Base-by-base conservation (phyloP, 1,139 yeast species). In the Saccharomyces pastorianus region DNA sequence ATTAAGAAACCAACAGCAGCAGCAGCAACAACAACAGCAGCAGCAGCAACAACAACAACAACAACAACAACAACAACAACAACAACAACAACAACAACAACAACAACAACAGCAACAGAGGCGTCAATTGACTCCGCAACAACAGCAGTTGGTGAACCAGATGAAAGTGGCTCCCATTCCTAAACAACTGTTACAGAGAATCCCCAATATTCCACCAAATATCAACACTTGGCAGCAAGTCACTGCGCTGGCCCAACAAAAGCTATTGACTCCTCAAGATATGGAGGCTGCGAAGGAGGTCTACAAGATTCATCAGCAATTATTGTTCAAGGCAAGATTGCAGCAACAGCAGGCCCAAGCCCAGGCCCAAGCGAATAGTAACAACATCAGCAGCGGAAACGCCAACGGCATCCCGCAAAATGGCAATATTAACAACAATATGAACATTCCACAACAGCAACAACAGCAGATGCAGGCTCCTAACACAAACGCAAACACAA, bases 181-280 rank as follows among this genome's bases (percentile, higher is more conserved):
- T 1, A 82, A 80, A 13, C 82, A 83, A 6, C 69, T 90, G 47
- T 72, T 90, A 49, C 76, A 79, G 51, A 81, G 81, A 63, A 81
- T 90, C 51, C 96, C 96, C 9, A 84, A 82, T 49, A 74, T 90
- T 38, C 96, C 96, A 0, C 83, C 85, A n/a, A 86, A 84, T 53
- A 84, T 84, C 44, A 84, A 80, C 59, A 88, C 96, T 4, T 89
- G 96, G 96, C 80, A 82, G 46, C 91, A 85, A 67, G 82, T 90
- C 28, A 83, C 86, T 66, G 88, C 85, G 53, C 78, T 86, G 61
- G 76, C 86, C 51, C 80, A 79, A 56, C 79, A 81, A 59, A 83
- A 69, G 49, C 60, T 70, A 26, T 54, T 72, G 46, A 68, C 72
- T 20, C 72, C 69, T 29, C 71, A 65, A 51, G 76, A 73, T 48